Percentiles rank a stretch among this genome's conserved stretches.
phyloP scores from a whole-genome alignment of 2,329 filamentous ascomycete species.

The Fusarium gaditjirri region DNA sequence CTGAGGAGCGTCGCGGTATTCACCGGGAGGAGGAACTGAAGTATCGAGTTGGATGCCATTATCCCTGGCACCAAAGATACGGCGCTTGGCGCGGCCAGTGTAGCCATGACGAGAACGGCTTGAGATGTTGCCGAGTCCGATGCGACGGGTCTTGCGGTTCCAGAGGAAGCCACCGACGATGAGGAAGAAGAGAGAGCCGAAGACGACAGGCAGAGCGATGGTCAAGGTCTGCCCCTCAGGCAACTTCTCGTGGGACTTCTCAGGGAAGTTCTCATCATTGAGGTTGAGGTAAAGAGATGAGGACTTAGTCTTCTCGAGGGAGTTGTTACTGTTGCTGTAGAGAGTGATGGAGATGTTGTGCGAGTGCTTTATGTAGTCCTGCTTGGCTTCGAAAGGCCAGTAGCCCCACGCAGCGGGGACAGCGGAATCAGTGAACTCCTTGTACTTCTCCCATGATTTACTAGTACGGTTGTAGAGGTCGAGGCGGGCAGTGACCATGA shows the following conservation, averaged over 20 bases:
- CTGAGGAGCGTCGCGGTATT: constrained; percentile 52
- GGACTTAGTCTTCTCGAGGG: constrained; percentile 53
- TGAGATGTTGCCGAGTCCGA: constrained; percentile 64
- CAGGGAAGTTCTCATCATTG: constrained; percentile 49
- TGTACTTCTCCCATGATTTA: constrained; percentile 47
- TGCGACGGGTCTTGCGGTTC: constrained; percentile 62
- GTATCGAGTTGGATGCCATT: constrained; percentile 60
- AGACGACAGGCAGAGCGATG: constrained; percentile 63
- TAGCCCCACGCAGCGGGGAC: constrained; percentile 59
- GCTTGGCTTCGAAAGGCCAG: constrained; percentile 57
- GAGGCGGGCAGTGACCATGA: constrained; percentile 51
- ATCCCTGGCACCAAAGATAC: constrained; percentile 50
- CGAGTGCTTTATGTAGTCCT: constrained; percentile 49
- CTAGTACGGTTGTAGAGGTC: constrained; percentile 54
- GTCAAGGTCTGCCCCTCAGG: constrained; percentile 56
- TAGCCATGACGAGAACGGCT: constrained; percentile 58
- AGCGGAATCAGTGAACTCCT: constrained; percentile 51
- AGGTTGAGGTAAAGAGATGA: constrained; percentile 55
- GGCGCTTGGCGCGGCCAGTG: constrained; percentile 53
- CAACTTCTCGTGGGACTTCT: constrained; percentile 48
- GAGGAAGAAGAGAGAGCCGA: constrained; percentile 60
- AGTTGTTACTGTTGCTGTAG: constrained; percentile 51
- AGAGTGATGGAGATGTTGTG: constrained; percentile 62
- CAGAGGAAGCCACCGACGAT: constrained; percentile 67
- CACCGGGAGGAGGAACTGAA: constrained; percentile 42